These are phyloP conservation scores for Hericium rajendrae DNA, from an alignment of 768 basidiomycete genomes.

Conservation along the genomic window DNA sequence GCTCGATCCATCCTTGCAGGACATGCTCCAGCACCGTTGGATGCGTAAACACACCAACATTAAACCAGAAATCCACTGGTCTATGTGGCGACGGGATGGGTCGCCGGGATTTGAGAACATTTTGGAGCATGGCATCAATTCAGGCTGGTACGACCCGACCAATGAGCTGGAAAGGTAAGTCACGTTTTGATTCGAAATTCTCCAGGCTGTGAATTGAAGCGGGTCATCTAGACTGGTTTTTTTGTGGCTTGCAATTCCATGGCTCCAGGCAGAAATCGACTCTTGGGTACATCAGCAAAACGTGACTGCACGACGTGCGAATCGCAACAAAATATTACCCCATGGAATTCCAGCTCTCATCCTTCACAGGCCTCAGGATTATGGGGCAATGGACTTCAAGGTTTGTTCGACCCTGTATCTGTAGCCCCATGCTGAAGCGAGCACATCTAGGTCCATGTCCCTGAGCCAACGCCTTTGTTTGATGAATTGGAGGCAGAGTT, in stretches of 20 bases:
- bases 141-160: background rate
- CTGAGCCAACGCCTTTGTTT: constrained; percentile 10
- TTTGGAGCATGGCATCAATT: constrained; percentile 6
- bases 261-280: constrained; percentile 30
- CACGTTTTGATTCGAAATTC: too few species aligned
- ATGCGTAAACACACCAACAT: constrained; percentile 17
- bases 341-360: constrained; percentile 31
- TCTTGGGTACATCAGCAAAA: constrained; percentile 18
- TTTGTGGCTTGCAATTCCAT: constrained; percentile 32
- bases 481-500: constrained; percentile 18
- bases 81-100: constrained; percentile 3
- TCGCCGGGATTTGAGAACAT: constrained; percentile 12
- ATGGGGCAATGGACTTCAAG: background rate
- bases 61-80: constrained; percentile 20
- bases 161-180: background rate
- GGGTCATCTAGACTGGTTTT: constrained; percentile 31
- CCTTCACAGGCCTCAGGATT: constrained; percentile 12
- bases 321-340: constrained; percentile 29
- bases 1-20: constrained; percentile 28
- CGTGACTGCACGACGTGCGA: constrained; percentile 12
- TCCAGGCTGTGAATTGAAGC: too few species aligned
- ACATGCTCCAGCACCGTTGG: constrained; percentile 33
- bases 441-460: constrained; percentile 15
- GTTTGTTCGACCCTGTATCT: background rate
- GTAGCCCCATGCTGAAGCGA: too few species aligned